These are phyloP conservation scores for Gracilariopsis chorda DNA, from an alignment of 23 red algal genomes.

Conservation along the genomic window DNA sequence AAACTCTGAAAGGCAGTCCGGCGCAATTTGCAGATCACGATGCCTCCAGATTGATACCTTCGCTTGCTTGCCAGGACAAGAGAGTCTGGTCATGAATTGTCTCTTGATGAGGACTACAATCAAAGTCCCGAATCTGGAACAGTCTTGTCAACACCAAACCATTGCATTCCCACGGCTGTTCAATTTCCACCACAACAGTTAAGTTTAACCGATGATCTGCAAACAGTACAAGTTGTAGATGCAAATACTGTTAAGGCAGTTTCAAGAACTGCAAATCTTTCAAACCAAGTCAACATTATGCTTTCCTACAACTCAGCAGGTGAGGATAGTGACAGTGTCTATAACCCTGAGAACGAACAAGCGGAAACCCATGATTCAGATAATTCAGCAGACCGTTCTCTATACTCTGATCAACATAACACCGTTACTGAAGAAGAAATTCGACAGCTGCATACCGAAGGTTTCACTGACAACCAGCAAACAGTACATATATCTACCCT, in stretches of 20 bases:
- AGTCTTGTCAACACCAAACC: not conserved
- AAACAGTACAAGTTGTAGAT: too few relatives aligned
- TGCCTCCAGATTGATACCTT: not conserved
- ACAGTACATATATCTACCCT: not conserved
- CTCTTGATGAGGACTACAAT: not conserved
- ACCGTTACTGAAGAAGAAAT: not conserved
- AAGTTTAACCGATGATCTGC: too few relatives aligned
- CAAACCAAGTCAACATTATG: not conserved
- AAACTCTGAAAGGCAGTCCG: not conserved
- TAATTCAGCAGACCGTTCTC: not conserved
- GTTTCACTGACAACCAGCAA: not conserved
- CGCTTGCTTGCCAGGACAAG: not conserved
- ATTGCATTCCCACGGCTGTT: too few relatives aligned
- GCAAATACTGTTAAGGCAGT: too few relatives aligned
- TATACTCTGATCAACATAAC: not conserved
- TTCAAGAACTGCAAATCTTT: not conserved
- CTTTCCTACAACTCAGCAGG: not conserved
- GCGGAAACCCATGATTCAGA: not conserved
- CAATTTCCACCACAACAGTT: too few relatives aligned
- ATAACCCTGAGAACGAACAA: not conserved
- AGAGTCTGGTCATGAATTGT: not conserved
- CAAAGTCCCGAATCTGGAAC: not conserved
- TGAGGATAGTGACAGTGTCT: not conserved
- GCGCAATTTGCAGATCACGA: not conserved
- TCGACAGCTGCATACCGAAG: not conserved